Base-by-base conservation (phyloP, 495 filamentous ascomycete genomes). In the Lepidopterella palustris region DNA sequence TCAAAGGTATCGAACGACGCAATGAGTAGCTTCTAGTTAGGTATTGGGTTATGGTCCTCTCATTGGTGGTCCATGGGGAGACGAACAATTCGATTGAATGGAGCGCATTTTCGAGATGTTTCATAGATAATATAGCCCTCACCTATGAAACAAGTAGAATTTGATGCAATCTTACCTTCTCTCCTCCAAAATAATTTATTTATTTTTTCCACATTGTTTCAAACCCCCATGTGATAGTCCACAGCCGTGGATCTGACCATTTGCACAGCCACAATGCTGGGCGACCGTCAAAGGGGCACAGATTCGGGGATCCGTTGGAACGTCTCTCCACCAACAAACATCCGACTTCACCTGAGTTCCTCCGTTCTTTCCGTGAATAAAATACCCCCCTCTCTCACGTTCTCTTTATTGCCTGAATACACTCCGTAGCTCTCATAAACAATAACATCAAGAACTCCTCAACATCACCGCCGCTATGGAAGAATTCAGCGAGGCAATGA, bases 1-100 rank as follows among this genome's bases (percentile, higher is more conserved):
- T 61, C 68, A 84, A 80, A 23, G 51, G 79, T 69, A 8, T 74
- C 65, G 24, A 78, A 68, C 10, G 82, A 18, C 35, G 35, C 35
- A 18, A 42, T 42, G 13, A 42, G 35, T 3, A 15, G 35, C 35
- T 18, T 13, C 18, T 42, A 42, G 9, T 3, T 42, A 42, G 35
- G 35, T 10, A 42, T 3, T 10, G n/a, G n/a, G n/a, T n/a, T n/a
- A n/a, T n/a, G n/a, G n/a, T n/a, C n/a, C n/a, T n/a, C n/a, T n/a
- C n/a, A n/a, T n/a, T n/a, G n/a, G n/a, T n/a, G n/a, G n/a, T n/a
- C n/a, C n/a, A n/a, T n/a, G n/a, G n/a, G n/a, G n/a, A n/a, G n/a
- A n/a, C n/a, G n/a, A n/a, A n/a, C n/a, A n/a, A n/a, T n/a, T n/a
- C n/a, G n/a, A n/a, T n/a, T n/a, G n/a, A n/a, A n/a, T n/a, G n/a